These are phyloP conservation scores for Claviceps sp. DNA, from an alignment of 2,329 filamentous ascomycete species.

Conservation along the genomic window DNA sequence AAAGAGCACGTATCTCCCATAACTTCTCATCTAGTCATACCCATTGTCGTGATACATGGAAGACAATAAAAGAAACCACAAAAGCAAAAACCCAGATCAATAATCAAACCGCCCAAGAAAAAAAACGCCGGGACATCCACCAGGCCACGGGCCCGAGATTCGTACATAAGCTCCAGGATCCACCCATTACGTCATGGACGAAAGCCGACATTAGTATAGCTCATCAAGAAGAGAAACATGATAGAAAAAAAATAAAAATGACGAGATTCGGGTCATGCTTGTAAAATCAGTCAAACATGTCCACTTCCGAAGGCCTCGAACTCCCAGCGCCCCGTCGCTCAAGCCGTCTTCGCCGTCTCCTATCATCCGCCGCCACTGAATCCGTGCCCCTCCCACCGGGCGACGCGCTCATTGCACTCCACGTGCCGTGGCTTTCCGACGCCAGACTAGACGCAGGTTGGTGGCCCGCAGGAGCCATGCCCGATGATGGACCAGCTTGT, in stretches of 20 bases:
- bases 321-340: slow-evolving; percentile 35
- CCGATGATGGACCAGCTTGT: slow-evolving; percentile 29
- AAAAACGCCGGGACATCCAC: not conserved
- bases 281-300: slow-evolving; percentile 23
- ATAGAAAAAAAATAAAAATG: not conserved
- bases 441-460: slow-evolving; percentile 34
- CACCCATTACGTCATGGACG: too few species aligned
- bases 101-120: not conserved
- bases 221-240: not conserved
- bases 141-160: not conserved
- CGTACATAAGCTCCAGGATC: not conserved
- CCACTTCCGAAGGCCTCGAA: slow-evolving; percentile 18
- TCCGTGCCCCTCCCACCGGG: slow-evolving; percentile 24
- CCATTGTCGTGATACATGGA: not conserved
- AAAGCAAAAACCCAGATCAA: not conserved
- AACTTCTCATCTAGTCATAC: not conserved
- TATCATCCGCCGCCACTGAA: slow-evolving; percentile 32
- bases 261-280: too few species aligned
- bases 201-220: not conserved
- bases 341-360: slow-evolving; percentile 39
- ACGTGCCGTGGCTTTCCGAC: slow-evolving; percentile 39
- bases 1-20: too few species aligned
- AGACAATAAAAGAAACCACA: not conserved
- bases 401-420: slow-evolving; percentile 38
- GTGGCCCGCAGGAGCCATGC: slow-evolving; percentile 23